Base-by-base conservation (phyloP, 2,329 filamentous ascomycete genomes). In the Fusarium sp. region DNA sequence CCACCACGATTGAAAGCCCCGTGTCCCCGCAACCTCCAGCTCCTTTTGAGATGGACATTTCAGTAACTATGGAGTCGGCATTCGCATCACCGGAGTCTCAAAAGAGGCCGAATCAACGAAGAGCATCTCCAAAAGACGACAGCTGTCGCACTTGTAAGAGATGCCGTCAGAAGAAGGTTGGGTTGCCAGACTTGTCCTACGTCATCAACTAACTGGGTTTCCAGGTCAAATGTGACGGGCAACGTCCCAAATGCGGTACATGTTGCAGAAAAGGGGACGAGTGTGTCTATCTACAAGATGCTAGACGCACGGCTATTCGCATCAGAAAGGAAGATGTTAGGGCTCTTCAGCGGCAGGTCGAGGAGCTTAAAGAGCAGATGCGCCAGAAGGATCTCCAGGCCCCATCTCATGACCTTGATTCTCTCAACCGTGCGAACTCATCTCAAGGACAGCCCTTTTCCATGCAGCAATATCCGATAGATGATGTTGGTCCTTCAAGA, bases 281-380 rank as follows among this genome's bases (percentile, higher is more conserved):
- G 7, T 61, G 58, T 14, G 30, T 48, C 13, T 61, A 61, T 32
- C 58, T 61, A 8, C 41, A 61, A 25, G 58, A 61, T 61, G 58
- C 58, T 1, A 61, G 58, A 6, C 58, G 58, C 5, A 35, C 58
- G 5, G 41, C 58, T 20, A 61, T 61, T 23, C 58, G 58, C 5
- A 61, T 48, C 20, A 61, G 58, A 25, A 61, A 61, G 41, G 58
- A 61, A 16, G 58, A 61, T 11, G 58, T 61, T 4, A 61, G 58
- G n/a, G 58, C 41, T 48, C 58, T 61, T 23, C 58, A 61, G 41
- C 43, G 39, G 25, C 58, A 61, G 13, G 41, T 61, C 6, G 58
- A 61, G 41, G 58, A 61, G n/a, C 30, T 61, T 5, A 61, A 61
- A n/a, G 58, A 61, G 30, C 41, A 25, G 23, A 61, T 61, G 39